A percentile compares a stretch with the other conserved stretches of the same genome.
phyloP scores from a whole-genome alignment of 495 filamentous ascomycete species.

The Xylaria cubensis region DNA sequence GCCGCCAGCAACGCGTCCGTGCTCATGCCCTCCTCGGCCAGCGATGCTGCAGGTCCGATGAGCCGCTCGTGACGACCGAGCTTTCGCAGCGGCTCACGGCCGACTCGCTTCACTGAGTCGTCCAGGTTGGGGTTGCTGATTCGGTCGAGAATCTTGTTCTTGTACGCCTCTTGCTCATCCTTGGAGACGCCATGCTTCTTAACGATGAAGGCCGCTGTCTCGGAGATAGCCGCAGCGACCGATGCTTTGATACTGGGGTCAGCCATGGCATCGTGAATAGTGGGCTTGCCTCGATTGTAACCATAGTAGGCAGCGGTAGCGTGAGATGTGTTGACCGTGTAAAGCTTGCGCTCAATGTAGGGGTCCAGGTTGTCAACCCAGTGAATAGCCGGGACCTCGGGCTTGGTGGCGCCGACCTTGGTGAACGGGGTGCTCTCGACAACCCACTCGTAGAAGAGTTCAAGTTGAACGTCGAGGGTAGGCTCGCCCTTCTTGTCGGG shows the following conservation, averaged over 20 bases:
- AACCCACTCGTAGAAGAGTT: conserved; percentile 99
- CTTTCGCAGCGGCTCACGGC: conserved; percentile 92
- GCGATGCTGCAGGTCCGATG: conserved; percentile 85
- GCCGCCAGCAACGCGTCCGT: conserved; percentile 73
- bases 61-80: conserved; percentile 91
- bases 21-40: conserved; percentile 78
- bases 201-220: conserved; percentile 85
- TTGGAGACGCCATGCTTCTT: conserved; percentile 79
- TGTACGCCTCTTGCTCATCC: conserved; percentile 85
- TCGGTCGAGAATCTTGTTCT: conserved; percentile 86
- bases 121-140: conserved; percentile 96
- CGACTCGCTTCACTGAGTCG: conserved; percentile 93
- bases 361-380: conserved; percentile 91
- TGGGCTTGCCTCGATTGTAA: conserved; percentile 78
- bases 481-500: conserved; percentile 79
- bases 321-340: conserved; percentile 98
- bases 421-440: conserved; percentile 84
- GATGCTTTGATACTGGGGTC: conserved; percentile 69
- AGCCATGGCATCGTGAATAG: conserved; percentile 80
- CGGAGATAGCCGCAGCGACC: conserved; percentile 75
- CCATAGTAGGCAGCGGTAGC: conserved; percentile 98
- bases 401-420: conserved; percentile 49
- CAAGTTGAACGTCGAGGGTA: conserved; percentile 90
- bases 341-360: conserved; percentile 98
- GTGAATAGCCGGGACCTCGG: conserved; percentile 83